Evolutionary conservation across 108 stramenopile genomes (phyloP), one percentile per base, ranked within the genome.

Genomic region (Nitzschia sp.): DNA sequence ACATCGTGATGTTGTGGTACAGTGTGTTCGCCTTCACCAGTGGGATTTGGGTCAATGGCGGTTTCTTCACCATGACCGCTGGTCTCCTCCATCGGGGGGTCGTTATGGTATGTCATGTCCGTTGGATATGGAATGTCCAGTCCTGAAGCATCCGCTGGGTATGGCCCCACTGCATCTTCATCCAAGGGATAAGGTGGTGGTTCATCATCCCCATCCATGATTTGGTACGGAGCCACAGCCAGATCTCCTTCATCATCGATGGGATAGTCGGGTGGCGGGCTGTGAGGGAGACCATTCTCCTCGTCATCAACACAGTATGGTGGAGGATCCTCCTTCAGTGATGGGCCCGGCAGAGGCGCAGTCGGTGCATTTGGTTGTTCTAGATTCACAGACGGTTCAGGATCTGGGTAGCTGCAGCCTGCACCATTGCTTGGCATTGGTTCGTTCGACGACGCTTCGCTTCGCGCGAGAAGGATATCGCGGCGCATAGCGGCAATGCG

Each of bases 1-100:
- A n/a, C 26, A 34, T 5, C 5, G 5, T 34, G 29, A 3, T 34
- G 29, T 34, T 34, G 29, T 34, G 29, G 29, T 34, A 5, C 24
- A 6, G 57, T 48, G 9, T 8, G 34, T 20, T 57, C 39, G 1
- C 51, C 58, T 40, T 67, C 71, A 15, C 12, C 51, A 1, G 57
- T 53, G 14, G 78, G 75, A 64, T 83, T 76, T 3, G 70, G 51
- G 24, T 74, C 76, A 2, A 62, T 70, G 15, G 70, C 72, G 17
- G 71, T 25, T 19, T 21, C 42, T 10, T 19, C 40, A n/a, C 20
- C 78, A 38, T 48, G 38, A 22, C 68, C 79, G 17, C 63, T 41
- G 14, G 62, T 12, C 0, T 72, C 73, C 56, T 80, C 73, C 12
- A 40, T 3, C 8, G 75, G 10, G 6, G 26, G 37, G 15, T 10